Percentiles rank a stretch among this genome's conserved stretches.
Conservation (phyloP, 225 moss, liverwort and hornwort species). For the Antitrichia curtipendula region DNA sequence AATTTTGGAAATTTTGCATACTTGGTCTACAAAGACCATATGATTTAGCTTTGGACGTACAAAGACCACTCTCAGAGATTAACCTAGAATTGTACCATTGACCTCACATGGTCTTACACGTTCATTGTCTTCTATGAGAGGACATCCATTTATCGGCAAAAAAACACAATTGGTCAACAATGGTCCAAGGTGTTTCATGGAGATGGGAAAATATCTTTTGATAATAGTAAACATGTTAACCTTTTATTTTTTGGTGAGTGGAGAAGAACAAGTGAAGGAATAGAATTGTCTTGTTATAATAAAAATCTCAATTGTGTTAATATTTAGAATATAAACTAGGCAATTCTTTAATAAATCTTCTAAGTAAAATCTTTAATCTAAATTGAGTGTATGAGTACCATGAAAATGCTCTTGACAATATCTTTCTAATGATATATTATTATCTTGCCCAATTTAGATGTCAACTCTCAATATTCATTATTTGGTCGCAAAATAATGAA, state of each 20-base stretch:
- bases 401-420: background rate
- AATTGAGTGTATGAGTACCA: accelerated
- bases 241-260: no score
- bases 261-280: accelerated
- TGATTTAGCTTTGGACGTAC: background rate
- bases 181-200: accelerated
- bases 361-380: accelerated
- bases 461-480: background rate
- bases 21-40: accelerated
- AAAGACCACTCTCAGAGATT: background rate
- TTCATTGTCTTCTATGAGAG: background rate
- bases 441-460: background rate
- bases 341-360: background rate
- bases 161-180: background rate
- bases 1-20: no score
- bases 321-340: accelerated
- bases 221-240: accelerated
- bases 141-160: accelerated
- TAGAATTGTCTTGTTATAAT: background rate
- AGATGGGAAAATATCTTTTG: background rate
- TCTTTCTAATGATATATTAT: background rate
- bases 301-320: background rate
- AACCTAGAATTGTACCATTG: background rate
- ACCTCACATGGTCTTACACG: background rate
- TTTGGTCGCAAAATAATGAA: accelerated